Evolutionary conservation across 208 protist genomes (phyloP), one percentile per base, ranked within the genome.

Genomic region (Acanthamoeba triangularis): DNA sequence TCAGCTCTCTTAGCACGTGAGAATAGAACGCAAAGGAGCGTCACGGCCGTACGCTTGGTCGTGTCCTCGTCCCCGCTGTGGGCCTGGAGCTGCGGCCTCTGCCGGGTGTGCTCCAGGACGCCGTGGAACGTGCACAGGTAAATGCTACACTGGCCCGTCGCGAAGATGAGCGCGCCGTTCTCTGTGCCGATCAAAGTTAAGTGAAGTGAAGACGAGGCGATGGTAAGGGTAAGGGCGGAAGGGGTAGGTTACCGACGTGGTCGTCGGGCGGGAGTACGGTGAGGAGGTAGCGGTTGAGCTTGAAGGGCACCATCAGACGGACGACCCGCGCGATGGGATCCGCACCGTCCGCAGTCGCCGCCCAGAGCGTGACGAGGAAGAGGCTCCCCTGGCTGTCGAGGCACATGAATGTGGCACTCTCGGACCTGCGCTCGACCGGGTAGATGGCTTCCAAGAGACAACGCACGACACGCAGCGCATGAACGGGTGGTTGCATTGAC

Each of bases 341-440:
- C 47, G 44, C 78, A 0, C 78, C 78, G 1, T 87, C 78, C 8
- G 78, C 30, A 1, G 47, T 25, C 25, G 78, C 28, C 23, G 49
- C 6, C 78, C 78, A 87, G 1, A 87, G 30, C 30, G 72, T 80
- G 72, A 63, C 47, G 33, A 87, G 52, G n/a, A 63, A 87, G 18
- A 87, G 78, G 11, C 52, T 56, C 20, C 78, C 78, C 23, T 33
- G 49, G n/a, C 78, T 87, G 78, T 87, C 78, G n/a, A 87, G 78
- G 30, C 78, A 63, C 33, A 37, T 0, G 78, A 87, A 87, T 1
- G 78, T 63, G 11, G 13, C 49, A 47, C 30, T 63, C 78, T 87
- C 49, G 23, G 78, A 8, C 25, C 63, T 72, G n/a, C 74, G 74
- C 74, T 49, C 74, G 25, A 82, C 37, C 18, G 37, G 37, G 37